These are phyloP conservation scores for Calendula officinalis DNA, from an alignment of 129 eudicot genomes.

Conservation along the genomic window DNA sequence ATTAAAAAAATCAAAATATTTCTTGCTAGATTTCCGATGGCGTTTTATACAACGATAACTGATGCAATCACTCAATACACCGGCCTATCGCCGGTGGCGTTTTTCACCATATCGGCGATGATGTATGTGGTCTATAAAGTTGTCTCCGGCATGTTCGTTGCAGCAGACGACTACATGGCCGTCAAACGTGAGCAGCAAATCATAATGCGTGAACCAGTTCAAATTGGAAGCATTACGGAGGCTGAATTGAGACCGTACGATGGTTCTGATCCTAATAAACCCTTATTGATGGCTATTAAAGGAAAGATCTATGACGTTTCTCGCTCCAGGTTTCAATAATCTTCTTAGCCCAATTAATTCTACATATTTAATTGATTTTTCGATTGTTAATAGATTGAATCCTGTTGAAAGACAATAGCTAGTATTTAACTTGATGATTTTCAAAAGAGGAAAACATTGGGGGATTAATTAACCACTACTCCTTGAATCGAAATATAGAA, in stretches of 20 bases:
- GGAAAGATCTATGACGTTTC: conserved; percentile 91
- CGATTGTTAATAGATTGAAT: too few species aligned
- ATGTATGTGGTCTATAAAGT: conserved; percentile 60
- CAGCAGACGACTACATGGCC: conserved; percentile 56
- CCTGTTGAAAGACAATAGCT: too few species aligned
- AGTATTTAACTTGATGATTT: too few species aligned
- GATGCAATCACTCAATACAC: conserved; percentile 53
- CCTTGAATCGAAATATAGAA: too few species aligned
- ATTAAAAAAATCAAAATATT: too few species aligned
- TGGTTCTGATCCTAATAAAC: conserved; percentile 75
- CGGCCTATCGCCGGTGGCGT: conserved; percentile 71
- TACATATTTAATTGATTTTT: too few species aligned
- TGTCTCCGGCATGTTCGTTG: conserved; percentile 65
- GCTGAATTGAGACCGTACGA: conserved; percentile 66
- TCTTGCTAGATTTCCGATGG: conserved; percentile 12
- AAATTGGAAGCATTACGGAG: conserved; percentile 58
- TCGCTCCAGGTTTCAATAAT: conserved; percentile 52
- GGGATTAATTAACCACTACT: too few species aligned
- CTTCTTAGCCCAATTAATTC: too few species aligned
- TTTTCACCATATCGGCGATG: conserved; percentile 62
- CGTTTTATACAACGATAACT: conserved; percentile 26
- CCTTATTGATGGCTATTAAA: conserved; percentile 83
- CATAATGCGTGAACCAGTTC: conserved; percentile 61
- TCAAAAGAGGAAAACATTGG: too few species aligned
- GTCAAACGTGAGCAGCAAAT: conserved; percentile 49